Conservation (phyloP, 352 stramenopile genomes). For the Globisporangium paroecandrum region DNA sequence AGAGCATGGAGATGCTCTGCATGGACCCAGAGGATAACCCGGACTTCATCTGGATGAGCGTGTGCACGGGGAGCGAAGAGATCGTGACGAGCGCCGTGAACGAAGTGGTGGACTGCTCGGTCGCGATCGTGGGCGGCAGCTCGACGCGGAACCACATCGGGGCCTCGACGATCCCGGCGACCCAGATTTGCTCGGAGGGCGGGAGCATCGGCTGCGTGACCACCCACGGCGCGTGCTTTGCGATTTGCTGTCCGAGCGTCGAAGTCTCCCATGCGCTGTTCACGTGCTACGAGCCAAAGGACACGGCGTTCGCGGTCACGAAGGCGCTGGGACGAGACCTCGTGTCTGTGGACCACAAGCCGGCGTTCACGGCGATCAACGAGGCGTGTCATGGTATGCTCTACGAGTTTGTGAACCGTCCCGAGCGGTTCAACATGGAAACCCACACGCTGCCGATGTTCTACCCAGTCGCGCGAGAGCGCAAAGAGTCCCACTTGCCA, state of each 20-base stretch:
- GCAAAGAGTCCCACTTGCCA: conserved; percentile 9
- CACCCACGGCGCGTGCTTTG: conserved; percentile 66
- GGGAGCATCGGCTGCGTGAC: conserved; percentile 59
- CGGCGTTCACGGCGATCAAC: conserved; percentile 68
- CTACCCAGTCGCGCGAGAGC: conserved; percentile 64
- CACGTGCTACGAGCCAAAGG: conserved; percentile 78
- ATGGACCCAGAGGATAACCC: conserved; percentile 74
- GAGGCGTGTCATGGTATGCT: conserved; percentile 73
- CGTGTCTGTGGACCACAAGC: conserved; percentile 62
- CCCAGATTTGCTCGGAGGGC: conserved; percentile 77
- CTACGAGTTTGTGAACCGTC: conserved; percentile 53
- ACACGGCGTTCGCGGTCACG: conserved; percentile 63
- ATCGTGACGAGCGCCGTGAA: conserved; percentile 61
- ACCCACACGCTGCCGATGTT: conserved; percentile 64
- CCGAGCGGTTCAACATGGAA: conserved; percentile 64
- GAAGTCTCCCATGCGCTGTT: conserved; percentile 77
- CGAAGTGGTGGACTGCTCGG: conserved; percentile 70
- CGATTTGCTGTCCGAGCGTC: conserved; percentile 75
- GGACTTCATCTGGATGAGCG: conserved; percentile 77
- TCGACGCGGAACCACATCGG: conserved; percentile 29
- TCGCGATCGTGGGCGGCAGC: conserved; percentile 60
- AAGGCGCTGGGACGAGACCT: conserved; percentile 63
- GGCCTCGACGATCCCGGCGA: conserved; percentile 27
- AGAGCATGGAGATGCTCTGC: conserved; percentile 67
- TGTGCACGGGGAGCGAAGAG: conserved; percentile 59